Evolutionary conservation across 2,329 filamentous ascomycete genomes (phyloP), one percentile per base, ranked within the genome.

Genomic region (Fusarium papillatum): DNA sequence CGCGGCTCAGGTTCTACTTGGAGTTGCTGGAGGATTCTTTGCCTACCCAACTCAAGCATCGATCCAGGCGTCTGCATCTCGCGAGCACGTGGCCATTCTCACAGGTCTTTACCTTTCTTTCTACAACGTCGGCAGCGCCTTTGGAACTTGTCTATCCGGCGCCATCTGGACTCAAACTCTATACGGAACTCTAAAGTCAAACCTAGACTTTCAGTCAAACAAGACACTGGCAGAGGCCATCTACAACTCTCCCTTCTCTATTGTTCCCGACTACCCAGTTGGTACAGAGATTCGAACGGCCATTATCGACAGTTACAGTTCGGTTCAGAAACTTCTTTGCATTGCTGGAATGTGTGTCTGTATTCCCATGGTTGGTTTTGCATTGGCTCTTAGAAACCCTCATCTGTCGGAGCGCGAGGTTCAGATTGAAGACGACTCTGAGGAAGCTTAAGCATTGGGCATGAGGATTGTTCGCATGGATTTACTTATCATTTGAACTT

Each of bases 1-100:
- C 61, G 86, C 86, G 3, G 89, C 85, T 0, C 89, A 92, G 75
- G 82, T 92, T 3, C 81, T 92, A 3, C 84, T 92, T 4, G 90
- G 90, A 53, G 83, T 92, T 50, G 89, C 89, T 1, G 90, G 90
- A 14, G 91, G 90, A 1, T 82, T 92, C 68, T 92, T 92, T 76
- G 82, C 84, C 0, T 86, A 85, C 64, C 84, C 84, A 0, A 85
- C 84, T 0, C 83, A 85, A 61, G 84, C 84, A 0, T 84, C 83
- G 1, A 85, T 86, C 43, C 85, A 86, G 55, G 83, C 85, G 0
- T 83, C 84, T 0, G 83, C 84, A 0, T 79, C 79, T 2, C 80
- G 81, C 31, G 83, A 85, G 57, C 82, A 86, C 39, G 81, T 86
- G 0, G 84, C 84, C 9, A 82, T 86, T 16, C 69, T 86, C 8